phyloP scores from a whole-genome alignment of 805 yeast genomes.

The Cyberlindnera mississippiensis region DNA sequence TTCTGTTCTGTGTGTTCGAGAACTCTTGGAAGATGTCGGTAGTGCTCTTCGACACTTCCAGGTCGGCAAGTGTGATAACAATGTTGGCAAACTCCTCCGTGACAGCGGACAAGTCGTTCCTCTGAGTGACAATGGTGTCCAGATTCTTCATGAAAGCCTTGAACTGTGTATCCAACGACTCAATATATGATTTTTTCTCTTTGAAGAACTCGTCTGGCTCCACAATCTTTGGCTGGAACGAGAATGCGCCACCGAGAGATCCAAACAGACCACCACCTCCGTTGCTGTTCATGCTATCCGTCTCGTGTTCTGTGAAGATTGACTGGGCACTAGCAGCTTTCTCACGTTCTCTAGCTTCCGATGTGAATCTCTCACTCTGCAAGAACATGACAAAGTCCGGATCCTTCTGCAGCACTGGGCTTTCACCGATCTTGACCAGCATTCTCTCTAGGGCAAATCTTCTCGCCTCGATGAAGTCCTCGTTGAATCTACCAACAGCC shows the following conservation, averaged over 20 bases:
- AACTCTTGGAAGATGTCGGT: slow-evolving; percentile 65
- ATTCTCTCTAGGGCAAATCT: slow-evolving; percentile 80
- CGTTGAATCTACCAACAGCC: slow-evolving; percentile 85
- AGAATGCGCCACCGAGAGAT: slow-evolving; percentile 61
- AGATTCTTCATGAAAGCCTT: slow-evolving; percentile 64
- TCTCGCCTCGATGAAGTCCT: slow-evolving; percentile 83
- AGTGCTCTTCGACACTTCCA: slow-evolving; percentile 69
- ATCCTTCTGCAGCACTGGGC: slow-evolving; percentile 58
- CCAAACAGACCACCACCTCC: slow-evolving; percentile 61
- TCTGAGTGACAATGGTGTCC: slow-evolving; percentile 69
- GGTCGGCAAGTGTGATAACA: slow-evolving; percentile 57
- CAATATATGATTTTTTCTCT: slow-evolving; percentile 64
- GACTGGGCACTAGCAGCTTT: slow-evolving; percentile 50
- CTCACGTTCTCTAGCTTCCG: slow-evolving; percentile 64
- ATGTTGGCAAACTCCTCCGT: slow-evolving; percentile 62
- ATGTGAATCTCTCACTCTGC: slow-evolving; percentile 64
- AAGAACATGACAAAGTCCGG: slow-evolving; percentile 75
- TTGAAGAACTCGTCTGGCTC: slow-evolving; percentile 80
- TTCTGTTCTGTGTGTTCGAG: slow-evolving; percentile 64
- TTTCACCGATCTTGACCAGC: slow-evolving; percentile 67
- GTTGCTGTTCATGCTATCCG: slow-evolving; percentile 31
- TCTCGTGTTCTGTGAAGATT: slow-evolving; percentile 25
- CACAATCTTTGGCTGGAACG: slow-evolving; percentile 59
- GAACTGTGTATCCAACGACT: slow-evolving; percentile 68
- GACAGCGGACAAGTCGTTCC: slow-evolving; percentile 66